Conservation (phyloP, 805 yeast genomes). For the Isabelozyma gotoi region DNA sequence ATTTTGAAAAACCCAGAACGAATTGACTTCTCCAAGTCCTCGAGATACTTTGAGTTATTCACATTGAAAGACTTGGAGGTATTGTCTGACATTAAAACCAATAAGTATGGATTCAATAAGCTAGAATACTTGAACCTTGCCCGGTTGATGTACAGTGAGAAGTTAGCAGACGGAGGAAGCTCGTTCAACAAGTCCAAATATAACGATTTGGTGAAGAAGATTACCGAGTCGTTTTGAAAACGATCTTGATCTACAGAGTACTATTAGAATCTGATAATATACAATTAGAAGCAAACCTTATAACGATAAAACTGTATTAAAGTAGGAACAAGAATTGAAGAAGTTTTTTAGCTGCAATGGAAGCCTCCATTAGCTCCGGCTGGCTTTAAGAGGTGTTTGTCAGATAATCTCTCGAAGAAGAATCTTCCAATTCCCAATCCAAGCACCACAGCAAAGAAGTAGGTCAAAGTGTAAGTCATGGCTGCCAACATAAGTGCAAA, state of each 20-base stretch:
- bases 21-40: conserved; percentile 53
- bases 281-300: not conserved
- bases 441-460: conserved; percentile 70
- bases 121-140: conserved; percentile 52
- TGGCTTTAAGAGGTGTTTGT: conserved; percentile 23
- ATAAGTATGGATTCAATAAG: conserved; percentile 33
- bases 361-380: conserved; percentile 3
- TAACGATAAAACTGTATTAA: too few relatives aligned
- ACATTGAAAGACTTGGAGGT: conserved; percentile 49
- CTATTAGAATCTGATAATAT: not conserved
- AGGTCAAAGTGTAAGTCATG: conserved; percentile 65
- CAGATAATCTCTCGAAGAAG: conserved; percentile 59
- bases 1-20: conserved; percentile 51
- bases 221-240: conserved; percentile 10
- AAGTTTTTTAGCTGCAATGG: conserved; percentile 3
- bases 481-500: conserved; percentile 78
- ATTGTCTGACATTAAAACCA: conserved; percentile 35
- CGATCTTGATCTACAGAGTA: too few relatives aligned
- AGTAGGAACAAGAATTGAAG: not conserved
- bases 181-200: conserved; percentile 39
- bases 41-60: conserved; percentile 57
- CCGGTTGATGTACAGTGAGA: conserved; percentile 51
- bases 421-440: conserved; percentile 74
- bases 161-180: conserved; percentile 39
- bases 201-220: conserved; percentile 31